A percentile compares a stretch with the other conserved stretches of the same genome.
phyloP scores from a whole-genome alignment of 2,329 filamentous ascomycete genomes.

The Paecilomyces dactylethromorphus region DNA sequence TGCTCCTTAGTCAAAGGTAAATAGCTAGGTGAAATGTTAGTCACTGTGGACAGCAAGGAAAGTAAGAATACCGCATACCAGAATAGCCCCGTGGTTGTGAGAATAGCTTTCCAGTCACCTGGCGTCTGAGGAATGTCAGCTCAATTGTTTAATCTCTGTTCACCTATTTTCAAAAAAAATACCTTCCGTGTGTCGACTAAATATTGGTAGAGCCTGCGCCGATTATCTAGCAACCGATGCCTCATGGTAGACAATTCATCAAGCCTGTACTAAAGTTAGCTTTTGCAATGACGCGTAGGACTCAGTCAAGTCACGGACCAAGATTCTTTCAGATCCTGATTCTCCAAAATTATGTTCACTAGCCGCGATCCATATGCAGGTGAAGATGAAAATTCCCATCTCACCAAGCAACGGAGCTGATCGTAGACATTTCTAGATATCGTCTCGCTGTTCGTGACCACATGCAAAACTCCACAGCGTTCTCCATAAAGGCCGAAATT shows the following conservation, averaged over 20 bases:
- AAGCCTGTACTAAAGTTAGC: background rate
- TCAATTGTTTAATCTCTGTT: background rate
- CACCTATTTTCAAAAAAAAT: background rate
- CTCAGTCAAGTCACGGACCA: background rate
- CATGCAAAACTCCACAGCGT: conserved; percentile 88
- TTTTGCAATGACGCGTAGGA: background rate
- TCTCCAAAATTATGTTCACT: background rate
- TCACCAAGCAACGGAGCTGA: background rate
- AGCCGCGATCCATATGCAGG: background rate
- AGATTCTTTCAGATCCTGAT: background rate
- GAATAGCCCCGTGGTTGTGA: background rate
- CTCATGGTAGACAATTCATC: background rate
- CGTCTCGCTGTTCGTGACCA: conserved; percentile 44
- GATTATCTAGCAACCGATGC: background rate
- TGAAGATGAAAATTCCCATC: background rate
- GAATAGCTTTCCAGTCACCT: background rate
- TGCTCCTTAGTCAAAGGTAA: background rate
- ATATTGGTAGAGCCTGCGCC: background rate
- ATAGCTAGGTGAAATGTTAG: background rate
- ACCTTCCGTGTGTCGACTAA: background rate
- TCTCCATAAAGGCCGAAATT: conserved; percentile 78
- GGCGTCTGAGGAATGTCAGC: background rate
- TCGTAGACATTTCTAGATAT: background rate
- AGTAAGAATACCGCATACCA: background rate
- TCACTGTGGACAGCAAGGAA: background rate